A percentile compares a stretch with the other conserved stretches of the same genome.
These are phyloP conservation scores for Aspergillus pseudonomiae DNA, from an alignment of 2,329 filamentous ascomycete genomes.

Conservation along the genomic window DNA sequence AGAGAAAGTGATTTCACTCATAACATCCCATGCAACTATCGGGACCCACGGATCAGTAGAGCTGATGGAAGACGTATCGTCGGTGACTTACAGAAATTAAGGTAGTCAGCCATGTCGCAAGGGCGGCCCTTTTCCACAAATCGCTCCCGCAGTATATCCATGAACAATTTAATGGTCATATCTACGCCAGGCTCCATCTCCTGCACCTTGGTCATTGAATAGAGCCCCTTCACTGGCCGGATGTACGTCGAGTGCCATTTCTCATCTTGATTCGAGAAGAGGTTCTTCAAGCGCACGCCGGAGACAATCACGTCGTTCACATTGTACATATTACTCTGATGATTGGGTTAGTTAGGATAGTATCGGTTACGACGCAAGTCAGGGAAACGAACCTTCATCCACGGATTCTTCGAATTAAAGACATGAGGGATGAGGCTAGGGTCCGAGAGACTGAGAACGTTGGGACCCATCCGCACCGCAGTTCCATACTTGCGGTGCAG, in stretches of 20 bases:
- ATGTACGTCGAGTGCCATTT: constrained; percentile 31
- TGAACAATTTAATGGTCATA: constrained; percentile 27
- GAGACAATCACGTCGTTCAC: constrained; percentile 30
- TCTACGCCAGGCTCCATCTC: constrained; percentile 33
- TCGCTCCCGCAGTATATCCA: constrained; percentile 25
- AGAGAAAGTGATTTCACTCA: not conserved
- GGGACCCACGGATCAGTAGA: not conserved
- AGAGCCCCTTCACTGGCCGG: constrained; percentile 26
- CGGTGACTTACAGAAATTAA: not conserved
- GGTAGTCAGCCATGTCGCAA: not conserved
- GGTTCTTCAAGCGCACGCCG: constrained; percentile 29
- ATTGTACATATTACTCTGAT: constrained; percentile 32
- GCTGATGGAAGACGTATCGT: not conserved
- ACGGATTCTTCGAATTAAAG: constrained; percentile 72
- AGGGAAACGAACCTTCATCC: constrained; percentile 25
- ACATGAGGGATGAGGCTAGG: constrained; percentile 73
- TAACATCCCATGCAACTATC: not conserved
- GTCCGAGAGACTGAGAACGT: constrained; percentile 72
- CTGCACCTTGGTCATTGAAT: constrained; percentile 31
- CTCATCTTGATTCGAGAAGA: constrained; percentile 32
- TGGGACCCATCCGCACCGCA: constrained; percentile 75
- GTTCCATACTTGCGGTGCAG: constrained; percentile 73
- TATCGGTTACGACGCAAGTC: not conserved
- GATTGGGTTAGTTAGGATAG: not conserved
- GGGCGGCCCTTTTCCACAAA: constrained; percentile 25